A percentile compares a stretch with the other conserved stretches of the same genome.
phyloP scores from a whole-genome alignment of 2,329 filamentous ascomycete species.

The Paecilomyces fulvus region DNA sequence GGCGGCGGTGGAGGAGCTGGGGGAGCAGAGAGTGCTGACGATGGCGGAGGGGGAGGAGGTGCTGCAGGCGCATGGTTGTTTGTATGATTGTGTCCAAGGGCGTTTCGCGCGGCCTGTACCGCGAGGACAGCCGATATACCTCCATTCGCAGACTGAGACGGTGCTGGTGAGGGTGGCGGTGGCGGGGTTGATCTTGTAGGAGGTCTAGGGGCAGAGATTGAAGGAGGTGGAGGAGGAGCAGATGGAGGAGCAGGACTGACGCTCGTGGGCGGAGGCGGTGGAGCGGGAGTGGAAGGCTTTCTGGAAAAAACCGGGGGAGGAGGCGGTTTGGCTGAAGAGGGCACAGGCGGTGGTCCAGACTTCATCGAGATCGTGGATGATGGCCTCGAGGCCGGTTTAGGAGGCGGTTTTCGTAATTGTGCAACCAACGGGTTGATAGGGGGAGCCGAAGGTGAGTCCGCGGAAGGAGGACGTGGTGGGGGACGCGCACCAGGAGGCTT shows the following conservation, averaged over 20 bases:
- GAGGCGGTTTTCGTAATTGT: slow-evolving; percentile 51
- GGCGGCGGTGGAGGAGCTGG: slow-evolving; percentile 39
- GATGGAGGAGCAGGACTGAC: slow-evolving; percentile 36
- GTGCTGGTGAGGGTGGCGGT: slow-evolving; percentile 29
- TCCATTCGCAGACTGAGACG: slow-evolving; percentile 30
- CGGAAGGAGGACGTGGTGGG: slow-evolving; percentile 40
- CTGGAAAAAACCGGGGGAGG: slow-evolving; percentile 49
- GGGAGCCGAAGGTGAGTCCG: slow-evolving; percentile 40
- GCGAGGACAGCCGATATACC: slow-evolving; percentile 43
- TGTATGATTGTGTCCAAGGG: slow-evolving; percentile 40
- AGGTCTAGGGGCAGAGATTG: slow-evolving; percentile 31
- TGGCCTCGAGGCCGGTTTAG: slow-evolving; percentile 46
- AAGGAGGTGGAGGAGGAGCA: slow-evolving; percentile 33
- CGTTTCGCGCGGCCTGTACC: slow-evolving; percentile 51
- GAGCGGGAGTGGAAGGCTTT: slow-evolving; percentile 47
- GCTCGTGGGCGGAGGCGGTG: slow-evolving; percentile 34
- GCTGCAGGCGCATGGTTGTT: slow-evolving; percentile 35
- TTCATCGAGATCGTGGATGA: slow-evolving; percentile 54
- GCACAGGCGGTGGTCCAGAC: slow-evolving; percentile 56
- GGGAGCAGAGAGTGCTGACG: slow-evolving; percentile 32
- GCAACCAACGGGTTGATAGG: slow-evolving; percentile 47
- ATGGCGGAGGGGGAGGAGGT: slow-evolving; percentile 33
- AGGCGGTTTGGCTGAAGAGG: slow-evolving; percentile 37
- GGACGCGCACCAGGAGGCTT: slow-evolving; percentile 47
- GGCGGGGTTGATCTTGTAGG: slow-evolving; percentile 32